Evolutionary conservation across 371 early-diverging fungal species (phyloP), one percentile per base, ranked within the genome.

Genomic region (Funneliformis caledonium): DNA sequence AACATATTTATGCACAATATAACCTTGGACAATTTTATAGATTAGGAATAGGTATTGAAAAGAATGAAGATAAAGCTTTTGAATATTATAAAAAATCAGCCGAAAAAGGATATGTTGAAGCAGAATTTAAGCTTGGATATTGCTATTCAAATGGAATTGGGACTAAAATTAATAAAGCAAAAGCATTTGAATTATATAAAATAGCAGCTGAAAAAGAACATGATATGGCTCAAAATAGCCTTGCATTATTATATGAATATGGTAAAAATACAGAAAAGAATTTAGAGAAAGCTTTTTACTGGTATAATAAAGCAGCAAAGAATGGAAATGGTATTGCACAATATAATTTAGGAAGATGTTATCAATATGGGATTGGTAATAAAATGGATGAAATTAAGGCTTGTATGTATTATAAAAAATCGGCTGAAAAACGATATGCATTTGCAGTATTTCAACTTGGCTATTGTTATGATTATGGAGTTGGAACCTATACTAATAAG

Each of bases 391-490:
- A 91, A 47, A 82, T 82, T 31, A 83, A 89, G 82, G 97, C 97
- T 8, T 90, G 96, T 61, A 82, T 88, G 52, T 96, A 93, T 93
- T 97, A 95, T 84, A 84, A 85, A 73, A 87, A 88, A 67, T 88
- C 96, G 4, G 94, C 97, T 1, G 86, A 87, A 47, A 90, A 92
- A 80, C 93, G 93, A 42, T 94, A 95, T 85, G 91, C 92, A 60
- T 90, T 89, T 72, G 92, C 90, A 9, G 82, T 86, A 48, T 93
- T 91, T 83, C 87, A 88, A 52, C 87, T 92, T 50, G 94, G 93
- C 9, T 91, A 88, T 81, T 94, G 94, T 83, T 96, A 93, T 80
- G 94, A 93, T 43, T 93, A 95, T 84, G 96, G 95, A 6, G 88
- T 93, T 76, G 95, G 95, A 7, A 72, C 52, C 7, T 16, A 47